Conservation (phyloP, 1,139 yeast genomes). For the Protomyces pachydermus region DNA sequence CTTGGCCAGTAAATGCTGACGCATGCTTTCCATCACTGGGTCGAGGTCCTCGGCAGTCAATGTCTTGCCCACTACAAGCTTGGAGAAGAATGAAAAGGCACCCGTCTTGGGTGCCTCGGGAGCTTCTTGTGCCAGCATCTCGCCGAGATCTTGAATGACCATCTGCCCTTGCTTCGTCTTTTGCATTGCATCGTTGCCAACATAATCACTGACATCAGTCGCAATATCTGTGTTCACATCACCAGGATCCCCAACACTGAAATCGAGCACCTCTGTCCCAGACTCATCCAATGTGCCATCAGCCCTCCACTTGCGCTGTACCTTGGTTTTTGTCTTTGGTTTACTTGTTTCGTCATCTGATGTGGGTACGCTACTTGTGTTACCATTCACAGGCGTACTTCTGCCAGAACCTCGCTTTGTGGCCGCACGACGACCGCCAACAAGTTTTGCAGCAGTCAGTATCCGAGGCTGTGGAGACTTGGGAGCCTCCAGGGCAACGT, state of each 20-base stretch:
- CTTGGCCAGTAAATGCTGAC: slow-evolving; percentile 49
- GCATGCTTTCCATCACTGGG: slow-evolving; percentile 45
- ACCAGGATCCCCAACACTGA: slow-evolving; percentile 19
- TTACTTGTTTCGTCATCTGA: slow-evolving; percentile 7
- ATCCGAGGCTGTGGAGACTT: not conserved
- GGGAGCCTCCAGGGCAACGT: not conserved
- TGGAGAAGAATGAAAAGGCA: slow-evolving; percentile 54
- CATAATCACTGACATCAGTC: slow-evolving; percentile 34
- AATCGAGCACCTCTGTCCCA: slow-evolving; percentile 40
- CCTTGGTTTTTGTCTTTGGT: slow-evolving; percentile 35
- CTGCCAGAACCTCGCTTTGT: slow-evolving; percentile 10
- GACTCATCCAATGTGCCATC: slow-evolving; percentile 43
- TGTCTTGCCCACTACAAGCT: slow-evolving; percentile 52
- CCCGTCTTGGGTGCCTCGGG: slow-evolving; percentile 5
- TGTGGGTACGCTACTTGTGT: slow-evolving; percentile 1
- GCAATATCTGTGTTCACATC: slow-evolving; percentile 36
- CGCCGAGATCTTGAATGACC: slow-evolving; percentile 48
- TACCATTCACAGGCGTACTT: slow-evolving; percentile 1
- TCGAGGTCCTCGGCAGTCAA: slow-evolving; percentile 47
- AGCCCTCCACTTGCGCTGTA: slow-evolving; percentile 46
- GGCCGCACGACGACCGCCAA: slow-evolving; percentile 16
- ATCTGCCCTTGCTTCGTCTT: slow-evolving; percentile 49
- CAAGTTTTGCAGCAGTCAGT: slow-evolving; percentile 14
- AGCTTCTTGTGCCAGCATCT: slow-evolving; percentile 15
- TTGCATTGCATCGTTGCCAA: slow-evolving; percentile 44